Percentiles rank a stretch among this genome's conserved stretches.
These are phyloP conservation scores for Uronychia binucleata DNA, from an alignment of 73 alveolate species.

Conservation along the genomic window DNA sequence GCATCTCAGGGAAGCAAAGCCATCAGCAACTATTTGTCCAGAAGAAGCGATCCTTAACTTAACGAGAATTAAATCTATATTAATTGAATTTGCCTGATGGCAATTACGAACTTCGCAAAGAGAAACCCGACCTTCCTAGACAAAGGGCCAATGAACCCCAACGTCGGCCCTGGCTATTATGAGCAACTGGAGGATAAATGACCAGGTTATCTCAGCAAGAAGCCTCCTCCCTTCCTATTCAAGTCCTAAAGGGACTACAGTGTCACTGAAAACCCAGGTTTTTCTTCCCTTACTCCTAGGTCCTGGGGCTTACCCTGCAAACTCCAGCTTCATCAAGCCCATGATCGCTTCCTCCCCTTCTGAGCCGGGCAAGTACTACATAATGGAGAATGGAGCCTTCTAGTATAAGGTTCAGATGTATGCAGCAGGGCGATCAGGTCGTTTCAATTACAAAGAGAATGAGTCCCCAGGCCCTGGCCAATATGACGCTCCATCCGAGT, in stretches of 20 bases:
- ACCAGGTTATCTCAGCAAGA: not conserved
- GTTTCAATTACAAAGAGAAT: not conserved
- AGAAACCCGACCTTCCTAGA: not conserved
- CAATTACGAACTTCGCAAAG: not conserved
- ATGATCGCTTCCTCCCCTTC: not conserved
- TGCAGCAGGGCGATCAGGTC: not conserved
- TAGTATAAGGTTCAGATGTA: not conserved
- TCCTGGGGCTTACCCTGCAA: not conserved
- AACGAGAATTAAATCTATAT: not conserved
- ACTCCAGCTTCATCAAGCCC: not conserved
- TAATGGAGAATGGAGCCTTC: not conserved
- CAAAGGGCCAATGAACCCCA: not conserved
- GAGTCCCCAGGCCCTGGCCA: conserved; percentile 2
- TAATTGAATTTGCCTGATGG: not conserved
- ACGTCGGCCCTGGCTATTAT: not conserved
- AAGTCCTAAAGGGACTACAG: not conserved
- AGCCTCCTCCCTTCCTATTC: not conserved
- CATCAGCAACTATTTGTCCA: too few species aligned
- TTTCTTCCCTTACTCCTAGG: not conserved
- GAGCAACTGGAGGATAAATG: not conserved
- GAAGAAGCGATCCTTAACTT: too few species aligned
- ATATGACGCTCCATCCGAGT: not conserved
- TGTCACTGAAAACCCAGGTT: not conserved
- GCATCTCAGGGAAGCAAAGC: too few species aligned
- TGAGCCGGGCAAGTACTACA: not conserved